Base-by-base conservation (phyloP, 2,329 filamentous ascomycete genomes). In the Trichoderma koningiopsis region DNA sequence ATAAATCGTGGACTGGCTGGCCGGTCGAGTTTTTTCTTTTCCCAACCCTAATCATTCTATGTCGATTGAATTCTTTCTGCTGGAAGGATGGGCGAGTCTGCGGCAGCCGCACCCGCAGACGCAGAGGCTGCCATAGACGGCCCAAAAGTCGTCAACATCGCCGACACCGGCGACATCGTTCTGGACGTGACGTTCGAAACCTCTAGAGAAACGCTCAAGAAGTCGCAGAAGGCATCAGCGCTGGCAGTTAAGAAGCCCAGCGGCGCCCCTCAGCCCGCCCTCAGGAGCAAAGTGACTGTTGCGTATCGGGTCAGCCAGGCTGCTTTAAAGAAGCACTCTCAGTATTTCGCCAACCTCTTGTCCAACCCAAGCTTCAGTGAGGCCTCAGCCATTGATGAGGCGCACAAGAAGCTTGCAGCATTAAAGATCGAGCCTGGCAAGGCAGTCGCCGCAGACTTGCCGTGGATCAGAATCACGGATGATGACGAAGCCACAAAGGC, bases 261-360 rank as follows among this genome's bases (percentile, higher is more conserved):
- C 24, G 72, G 73, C 31, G 68, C 72, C 24, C 72, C 76, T 31
- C 75, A 74, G 57, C 77, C 79, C 8, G 71, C 75, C 5, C 73
- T 79, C 24, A 82, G 81, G 72, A 76, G 81, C 58, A 79, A 73
- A 60, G 74, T 82, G 35, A 79, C 80, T 27, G 76, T 83, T 40
- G 81, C 83, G 14, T 93, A 90, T 75, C 85, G 91, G 31, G 90
- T 92, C 55, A 83, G 85, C 62, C 80, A 89, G 1, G 81, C 81
- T 14, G 80, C 80, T 0, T 81, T 94, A 40, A 87, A 84, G 77
- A 82, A 82, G 71, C 83, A 87, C 71, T 93, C 91, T 5, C 86
- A 86, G 68, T 94, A 93, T 78, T 94, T 94, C 76, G 84, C 84
- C 68, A 88, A 87, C 68, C 83, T 94, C 19, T 83, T 94, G 2